Evolutionary conservation across 208 protist species (phyloP).

Genomic region (Leishmania mexicana): DNA sequence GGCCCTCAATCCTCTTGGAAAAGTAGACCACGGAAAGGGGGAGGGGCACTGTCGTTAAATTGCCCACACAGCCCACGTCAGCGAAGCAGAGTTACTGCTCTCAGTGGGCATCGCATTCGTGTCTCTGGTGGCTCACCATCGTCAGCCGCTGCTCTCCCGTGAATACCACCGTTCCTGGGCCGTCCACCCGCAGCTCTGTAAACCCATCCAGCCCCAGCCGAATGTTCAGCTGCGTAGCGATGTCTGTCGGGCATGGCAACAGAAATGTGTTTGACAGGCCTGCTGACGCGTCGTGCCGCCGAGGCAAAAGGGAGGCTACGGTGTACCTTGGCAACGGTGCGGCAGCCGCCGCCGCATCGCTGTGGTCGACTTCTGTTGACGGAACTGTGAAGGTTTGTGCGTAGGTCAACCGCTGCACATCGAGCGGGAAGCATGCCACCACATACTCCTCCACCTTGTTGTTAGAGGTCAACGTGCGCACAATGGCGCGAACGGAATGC

Average conservation of each 20-base stretch:
- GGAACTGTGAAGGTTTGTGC: slow-evolving; percentile 9
- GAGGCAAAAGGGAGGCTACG: slow-evolving; percentile 7
- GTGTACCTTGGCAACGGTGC: slow-evolving; percentile 2
- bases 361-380: not conserved
- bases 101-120: not conserved
- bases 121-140: slow-evolving; percentile 8
- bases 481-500: slow-evolving; percentile 47
- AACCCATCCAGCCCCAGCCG: slow-evolving; percentile 79
- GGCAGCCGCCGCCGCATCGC: not conserved
- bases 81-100: not conserved
- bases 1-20: not conserved
- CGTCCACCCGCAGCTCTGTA: slow-evolving; percentile 65
- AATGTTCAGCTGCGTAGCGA: slow-evolving; percentile 54
- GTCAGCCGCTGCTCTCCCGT: slow-evolving; percentile 67
- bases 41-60: not conserved
- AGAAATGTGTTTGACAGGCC: not conserved
- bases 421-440: slow-evolving; percentile 57
- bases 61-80: not conserved
- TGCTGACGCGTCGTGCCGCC: slow-evolving; percentile 3
- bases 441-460: slow-evolving; percentile 55
- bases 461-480: slow-evolving; percentile 49
- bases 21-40: not conserved
- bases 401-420: slow-evolving; percentile 24
- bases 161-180: slow-evolving; percentile 73
- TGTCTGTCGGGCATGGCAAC: slow-evolving; percentile 43